These are phyloP conservation scores for Trichoderma breve DNA, from an alignment of 2,329 filamentous ascomycete species.

Conservation along the genomic window DNA sequence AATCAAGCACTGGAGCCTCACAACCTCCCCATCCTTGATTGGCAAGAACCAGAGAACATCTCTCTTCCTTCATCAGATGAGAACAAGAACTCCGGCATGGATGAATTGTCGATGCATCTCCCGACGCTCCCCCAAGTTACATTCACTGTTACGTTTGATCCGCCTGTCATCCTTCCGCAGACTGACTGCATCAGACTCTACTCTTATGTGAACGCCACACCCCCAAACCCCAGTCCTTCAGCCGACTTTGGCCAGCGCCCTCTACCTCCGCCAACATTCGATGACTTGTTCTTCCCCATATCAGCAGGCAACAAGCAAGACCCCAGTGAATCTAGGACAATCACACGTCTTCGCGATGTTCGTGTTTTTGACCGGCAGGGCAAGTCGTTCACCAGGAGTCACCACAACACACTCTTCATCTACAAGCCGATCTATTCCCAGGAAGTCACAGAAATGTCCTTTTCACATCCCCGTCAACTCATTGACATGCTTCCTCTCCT, in stretches of 20 bases:
- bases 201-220: constrained; percentile 50
- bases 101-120: constrained; percentile 48
- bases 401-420: constrained; percentile 64
- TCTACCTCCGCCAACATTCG: constrained; percentile 48
- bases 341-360: constrained; percentile 50
- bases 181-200: constrained; percentile 62
- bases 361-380: constrained; percentile 39
- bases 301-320: constrained; percentile 49
- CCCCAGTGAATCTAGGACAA: constrained; percentile 56
- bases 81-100: constrained; percentile 50
- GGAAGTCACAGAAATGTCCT: constrained; percentile 65
- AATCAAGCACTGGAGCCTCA: constrained; percentile 42
- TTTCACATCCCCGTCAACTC: constrained; percentile 75
- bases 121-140: constrained; percentile 63
- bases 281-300: constrained; percentile 57
- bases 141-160: constrained; percentile 73
- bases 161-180: constrained; percentile 68
- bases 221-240: constrained; percentile 39
- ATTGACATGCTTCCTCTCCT: constrained; percentile 70
- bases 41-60: constrained; percentile 69
- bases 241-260: constrained; percentile 31
- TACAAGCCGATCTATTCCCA: constrained; percentile 72
- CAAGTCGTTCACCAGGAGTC: constrained; percentile 35
- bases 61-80: constrained; percentile 50
- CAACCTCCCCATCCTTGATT: constrained; percentile 56